Evolutionary conservation across 2,329 filamentous ascomycete genomes (phyloP).

Genomic region (Xylariaceae sp.): DNA sequence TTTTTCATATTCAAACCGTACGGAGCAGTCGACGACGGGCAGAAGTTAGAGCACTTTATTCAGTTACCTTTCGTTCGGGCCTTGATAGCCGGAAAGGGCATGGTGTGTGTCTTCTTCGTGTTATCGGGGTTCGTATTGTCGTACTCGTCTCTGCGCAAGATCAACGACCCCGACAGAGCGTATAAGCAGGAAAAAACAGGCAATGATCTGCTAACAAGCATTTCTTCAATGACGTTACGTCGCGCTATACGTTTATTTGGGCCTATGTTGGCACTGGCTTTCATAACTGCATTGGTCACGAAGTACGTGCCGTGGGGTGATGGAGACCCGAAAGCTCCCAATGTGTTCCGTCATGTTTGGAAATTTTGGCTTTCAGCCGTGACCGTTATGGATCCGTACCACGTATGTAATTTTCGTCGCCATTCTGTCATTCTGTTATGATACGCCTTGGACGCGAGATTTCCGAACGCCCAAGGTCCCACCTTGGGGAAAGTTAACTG

Average conservation of each 20-base stretch:
- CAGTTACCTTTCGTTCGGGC: conserved; percentile 13
- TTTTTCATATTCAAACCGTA: conserved; percentile 15
- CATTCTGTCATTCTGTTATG: conserved; percentile 3
- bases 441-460: not conserved
- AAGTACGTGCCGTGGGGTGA: conserved; percentile 14
- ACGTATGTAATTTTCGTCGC: conserved; percentile 11
- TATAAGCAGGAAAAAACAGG: conserved; percentile 12
- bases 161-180: conserved; percentile 10
- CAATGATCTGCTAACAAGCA: conserved; percentile 11
- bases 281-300: conserved; percentile 16
- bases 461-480: conserved; percentile 2
- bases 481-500: conserved; percentile 6
- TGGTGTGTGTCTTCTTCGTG: conserved; percentile 17
- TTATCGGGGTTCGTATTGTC: conserved; percentile 15
- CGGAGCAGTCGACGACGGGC: conserved; percentile 5
- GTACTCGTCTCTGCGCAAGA: conserved; percentile 15
- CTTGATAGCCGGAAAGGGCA: conserved; percentile 14
- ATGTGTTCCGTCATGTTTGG: conserved; percentile 13
- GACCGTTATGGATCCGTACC: conserved; percentile 15
- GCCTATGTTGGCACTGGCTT: conserved; percentile 14
- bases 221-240: conserved; percentile 16
- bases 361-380: conserved; percentile 13
- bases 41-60: conserved; percentile 16
- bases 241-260: conserved; percentile 17
- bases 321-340: conserved; percentile 8